Evolutionary conservation across 345 rosid genomes (phyloP).

Genomic region (Eucalyptus melliodora): DNA sequence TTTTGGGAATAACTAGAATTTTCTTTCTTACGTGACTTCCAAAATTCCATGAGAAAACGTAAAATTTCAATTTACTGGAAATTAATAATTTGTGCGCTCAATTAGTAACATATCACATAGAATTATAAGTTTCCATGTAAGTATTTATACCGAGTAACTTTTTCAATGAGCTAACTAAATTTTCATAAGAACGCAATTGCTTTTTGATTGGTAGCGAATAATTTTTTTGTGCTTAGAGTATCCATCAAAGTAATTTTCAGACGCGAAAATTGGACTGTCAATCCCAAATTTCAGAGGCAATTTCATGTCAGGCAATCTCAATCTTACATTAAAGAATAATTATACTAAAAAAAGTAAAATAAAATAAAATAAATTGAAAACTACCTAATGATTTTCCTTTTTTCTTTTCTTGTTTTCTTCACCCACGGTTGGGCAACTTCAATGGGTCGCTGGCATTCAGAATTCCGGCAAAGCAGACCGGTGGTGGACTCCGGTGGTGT

Average conservation of each 20-base stretch:
- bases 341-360: too few relatives aligned
- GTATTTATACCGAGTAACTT: neutral
- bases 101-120: neutral
- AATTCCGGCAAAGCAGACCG: accelerated
- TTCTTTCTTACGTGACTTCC: neutral
- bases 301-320: too few relatives aligned
- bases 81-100: neutral
- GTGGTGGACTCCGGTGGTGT: too few relatives aligned
- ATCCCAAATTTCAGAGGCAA: too few relatives aligned
- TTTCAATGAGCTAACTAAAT: neutral
- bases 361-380: too few relatives aligned
- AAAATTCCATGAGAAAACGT: neutral
- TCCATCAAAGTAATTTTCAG: neutral
- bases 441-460: accelerated
- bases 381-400: too few relatives aligned
- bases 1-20: neutral
- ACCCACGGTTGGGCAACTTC: too few relatives aligned
- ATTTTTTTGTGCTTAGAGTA: neutral
- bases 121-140: neutral
- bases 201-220: neutral
- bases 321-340: too few relatives aligned
- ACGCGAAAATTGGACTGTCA: accelerated
- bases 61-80: neutral
- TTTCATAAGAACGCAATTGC: neutral
- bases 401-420: too few relatives aligned